Evolutionary conservation across 2,329 filamentous ascomycete genomes (phyloP), one percentile per base, ranked within the genome.

Genomic region (Xylariaceae sp.): DNA sequence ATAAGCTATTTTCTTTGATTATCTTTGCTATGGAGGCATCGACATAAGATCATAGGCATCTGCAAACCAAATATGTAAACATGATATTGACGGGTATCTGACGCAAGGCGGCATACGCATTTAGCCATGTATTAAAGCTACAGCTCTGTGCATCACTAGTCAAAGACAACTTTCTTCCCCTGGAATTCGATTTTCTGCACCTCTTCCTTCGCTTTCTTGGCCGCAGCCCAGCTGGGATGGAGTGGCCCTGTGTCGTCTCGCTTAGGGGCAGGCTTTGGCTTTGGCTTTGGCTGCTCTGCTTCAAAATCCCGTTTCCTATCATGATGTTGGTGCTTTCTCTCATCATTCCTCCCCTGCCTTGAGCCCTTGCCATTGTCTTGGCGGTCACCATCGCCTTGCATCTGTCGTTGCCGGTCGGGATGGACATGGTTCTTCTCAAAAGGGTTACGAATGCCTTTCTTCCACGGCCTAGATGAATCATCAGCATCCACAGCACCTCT

Each of bases 191-290:
- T 77, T 39, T 76, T 77, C 64, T 79, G 76, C 58, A 79, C 73
- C 55, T 73, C 73, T 61, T 84, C 81, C 70, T 86, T 85, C 1
- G 80, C 80, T 70, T 81, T 81, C 71, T 83, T 84, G 59, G 77
- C 81, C 51, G 84, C 84, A 59, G 81, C 81, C 85, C 85, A 88
- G 64, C 81, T 85, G 1, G 84, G 81, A 74, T 89, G 86, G 62
- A 88, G 67, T 3, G 78, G 61, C 0, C 82, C 81, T 6, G 67
- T 65, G 63, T 81, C 77, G 39, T 82, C 79, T 52, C 78, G 75
- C 62, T 73, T 78, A 50, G 73, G 69, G 18, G 69, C 62, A 9
- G 69, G 68, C 60, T 69, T 73, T 4, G 65, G 64, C 41, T 61
- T 67, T 15, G 63, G 58, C 39, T 61, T 67, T 15, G 63, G 58